These are phyloP conservation scores for Mycosphaerella sp. DNA, from an alignment of 2,329 filamentous ascomycete species.

Conservation along the genomic window DNA sequence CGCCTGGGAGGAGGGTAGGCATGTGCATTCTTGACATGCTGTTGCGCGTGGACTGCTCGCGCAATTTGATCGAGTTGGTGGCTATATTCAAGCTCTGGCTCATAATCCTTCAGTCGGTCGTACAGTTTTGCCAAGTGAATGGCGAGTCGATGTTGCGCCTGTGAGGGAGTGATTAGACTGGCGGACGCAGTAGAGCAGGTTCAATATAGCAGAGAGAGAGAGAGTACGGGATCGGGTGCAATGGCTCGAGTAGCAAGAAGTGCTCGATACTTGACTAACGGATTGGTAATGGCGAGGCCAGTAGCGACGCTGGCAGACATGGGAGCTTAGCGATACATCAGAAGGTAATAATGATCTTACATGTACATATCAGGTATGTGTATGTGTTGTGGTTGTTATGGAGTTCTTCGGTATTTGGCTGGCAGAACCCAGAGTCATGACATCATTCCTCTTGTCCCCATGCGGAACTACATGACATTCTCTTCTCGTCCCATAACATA, in stretches of 20 bases:
- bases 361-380: no score
- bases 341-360: neutral
- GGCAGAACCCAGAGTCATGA: no score
- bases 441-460: no score
- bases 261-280: constrained; percentile 67
- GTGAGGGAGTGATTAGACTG: no score
- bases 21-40: constrained; percentile 20
- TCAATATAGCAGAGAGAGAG: neutral
- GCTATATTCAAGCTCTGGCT: constrained; percentile 63
- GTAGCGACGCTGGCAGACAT: constrained; percentile 26
- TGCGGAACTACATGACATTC: no score
- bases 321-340: constrained; percentile 7
- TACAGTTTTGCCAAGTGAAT: constrained; percentile 74
- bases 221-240: constrained; percentile 52
- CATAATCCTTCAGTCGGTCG: constrained; percentile 68
- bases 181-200: constrained; percentile 12
- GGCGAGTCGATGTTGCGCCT: constrained; percentile 42
- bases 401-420: no score
- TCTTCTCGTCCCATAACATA: no score
- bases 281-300: constrained; percentile 53
- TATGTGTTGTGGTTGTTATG: no score
- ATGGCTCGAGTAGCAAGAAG: constrained; percentile 61
- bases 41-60: constrained; percentile 33
- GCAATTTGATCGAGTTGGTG: constrained; percentile 58
- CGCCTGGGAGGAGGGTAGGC: constrained; percentile 13